phyloP scores from a whole-genome alignment of 148 eudicot species.

The Rhododendron kiyosumense region DNA sequence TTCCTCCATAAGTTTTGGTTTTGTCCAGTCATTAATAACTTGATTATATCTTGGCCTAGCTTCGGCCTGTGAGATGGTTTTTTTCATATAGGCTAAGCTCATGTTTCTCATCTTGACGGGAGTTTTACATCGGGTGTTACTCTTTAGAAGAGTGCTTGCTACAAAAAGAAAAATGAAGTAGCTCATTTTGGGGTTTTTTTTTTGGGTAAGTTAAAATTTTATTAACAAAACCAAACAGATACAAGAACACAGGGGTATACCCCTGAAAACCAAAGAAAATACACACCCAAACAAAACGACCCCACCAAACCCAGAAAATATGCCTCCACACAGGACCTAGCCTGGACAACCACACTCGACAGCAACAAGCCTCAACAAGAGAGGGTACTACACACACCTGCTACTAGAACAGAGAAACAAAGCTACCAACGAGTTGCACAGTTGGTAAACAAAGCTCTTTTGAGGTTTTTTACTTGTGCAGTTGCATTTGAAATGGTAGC shows the following conservation, averaged over 20 bases:
- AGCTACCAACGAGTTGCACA: not conserved
- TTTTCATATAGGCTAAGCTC: not conserved
- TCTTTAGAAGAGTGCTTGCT: not conserved
- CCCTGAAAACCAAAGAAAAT: not conserved
- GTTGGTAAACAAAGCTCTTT: not conserved
- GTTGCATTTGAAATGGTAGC: not conserved
- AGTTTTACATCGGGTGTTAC: not conserved
- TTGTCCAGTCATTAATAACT: not conserved
- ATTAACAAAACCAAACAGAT: too few species aligned
- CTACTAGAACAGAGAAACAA: not conserved
- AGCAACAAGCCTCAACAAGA: not conserved
- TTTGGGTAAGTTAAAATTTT: too few species aligned
- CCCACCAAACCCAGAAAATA: too few species aligned
- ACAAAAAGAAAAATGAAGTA: not conserved
- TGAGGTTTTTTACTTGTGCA: not conserved
- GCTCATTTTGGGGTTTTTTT: not conserved
- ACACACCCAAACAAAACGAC: too few species aligned
- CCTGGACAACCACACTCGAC: not conserved
- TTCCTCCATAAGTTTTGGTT: not conserved
- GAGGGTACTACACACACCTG: not conserved
- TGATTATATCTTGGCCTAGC: not conserved
- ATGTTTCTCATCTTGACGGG: not conserved
- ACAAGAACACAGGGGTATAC: not conserved
- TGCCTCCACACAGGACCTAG: too few species aligned
- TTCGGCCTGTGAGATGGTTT: not conserved